Percentiles rank a stretch among this genome's conserved stretches.
phyloP scores from a whole-genome alignment of 2,329 filamentous ascomycete genomes.

The Ophiostoma himal-ulmi region DNA sequence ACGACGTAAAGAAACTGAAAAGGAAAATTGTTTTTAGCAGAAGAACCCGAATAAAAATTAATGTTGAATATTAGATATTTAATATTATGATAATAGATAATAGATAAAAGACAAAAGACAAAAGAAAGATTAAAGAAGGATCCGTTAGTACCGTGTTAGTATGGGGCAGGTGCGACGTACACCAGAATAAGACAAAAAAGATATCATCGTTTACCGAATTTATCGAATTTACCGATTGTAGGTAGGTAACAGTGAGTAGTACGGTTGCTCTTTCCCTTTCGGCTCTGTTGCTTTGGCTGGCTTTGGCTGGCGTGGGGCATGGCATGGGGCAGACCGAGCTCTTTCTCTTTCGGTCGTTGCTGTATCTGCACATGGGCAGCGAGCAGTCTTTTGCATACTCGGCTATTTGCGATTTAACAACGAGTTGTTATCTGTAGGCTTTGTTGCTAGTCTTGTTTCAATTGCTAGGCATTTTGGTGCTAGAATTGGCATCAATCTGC shows the following conservation, averaged over 20 bases:
- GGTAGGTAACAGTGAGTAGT: neutral
- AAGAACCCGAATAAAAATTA: neutral
- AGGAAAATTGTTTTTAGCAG: neutral
- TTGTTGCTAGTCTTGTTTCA: no score
- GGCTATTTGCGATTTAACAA: neutral
- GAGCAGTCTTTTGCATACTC: neutral
- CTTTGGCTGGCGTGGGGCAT: neutral
- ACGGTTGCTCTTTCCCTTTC: conserved; percentile 10
- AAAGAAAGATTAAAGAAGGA: neutral
- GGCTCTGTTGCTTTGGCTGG: neutral
- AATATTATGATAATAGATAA: neutral
- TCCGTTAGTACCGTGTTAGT: conserved; percentile 5
- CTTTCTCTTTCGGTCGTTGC: conserved; percentile 12
- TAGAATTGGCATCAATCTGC: neutral
- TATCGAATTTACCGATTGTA: neutral
- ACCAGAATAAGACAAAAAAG: neutral
- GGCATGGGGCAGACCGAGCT: conserved; percentile 4
- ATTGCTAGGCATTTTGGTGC: neutral
- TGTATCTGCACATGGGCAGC: neutral
- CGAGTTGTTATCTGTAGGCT: no score
- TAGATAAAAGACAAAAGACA: no score
- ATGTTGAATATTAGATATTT: neutral
- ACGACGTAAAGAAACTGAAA: neutral
- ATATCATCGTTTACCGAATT: neutral
- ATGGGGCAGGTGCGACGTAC: neutral